phyloP scores from a whole-genome alignment of 192 early-diverging fungal species.

The Linnemannia hyalina region DNA sequence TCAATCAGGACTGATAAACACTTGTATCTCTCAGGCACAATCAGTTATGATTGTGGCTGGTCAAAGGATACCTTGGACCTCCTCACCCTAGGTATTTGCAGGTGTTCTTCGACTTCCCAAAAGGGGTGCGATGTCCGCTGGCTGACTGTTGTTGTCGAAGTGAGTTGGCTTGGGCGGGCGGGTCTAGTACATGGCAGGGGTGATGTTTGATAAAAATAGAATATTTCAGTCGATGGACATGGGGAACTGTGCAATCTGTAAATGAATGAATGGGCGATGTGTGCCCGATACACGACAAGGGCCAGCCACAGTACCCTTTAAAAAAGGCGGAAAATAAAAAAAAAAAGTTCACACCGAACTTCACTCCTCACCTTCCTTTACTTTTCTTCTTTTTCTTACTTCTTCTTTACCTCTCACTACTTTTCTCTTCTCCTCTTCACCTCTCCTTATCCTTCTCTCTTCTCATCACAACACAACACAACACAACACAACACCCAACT shows the following conservation, averaged over 20 bases:
- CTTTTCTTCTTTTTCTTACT: neutral
- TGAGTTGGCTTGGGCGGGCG: neutral
- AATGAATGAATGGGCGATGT: neutral
- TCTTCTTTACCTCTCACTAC: neutral
- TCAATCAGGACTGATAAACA: neutral
- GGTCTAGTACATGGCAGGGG: neutral
- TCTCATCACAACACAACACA: neutral
- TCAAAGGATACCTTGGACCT: neutral
- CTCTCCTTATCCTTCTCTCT: neutral
- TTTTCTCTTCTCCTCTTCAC: neutral
- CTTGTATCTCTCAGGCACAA: neutral
- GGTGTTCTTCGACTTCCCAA: conserved; percentile 2
- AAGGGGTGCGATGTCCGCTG: neutral
- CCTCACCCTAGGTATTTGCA: neutral
- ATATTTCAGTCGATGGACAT: neutral
- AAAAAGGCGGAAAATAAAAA: neutral
- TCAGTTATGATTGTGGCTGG: neutral
- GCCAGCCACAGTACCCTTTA: neutral
- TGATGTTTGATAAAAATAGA: neutral
- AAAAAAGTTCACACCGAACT: neutral
- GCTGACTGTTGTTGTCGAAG: neutral
- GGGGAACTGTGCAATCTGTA: neutral
- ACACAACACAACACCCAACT: neutral
- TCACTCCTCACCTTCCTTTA: neutral
- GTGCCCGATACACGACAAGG: neutral